Evolutionary conservation across 176 grass and related monocot species (phyloP).

Genomic region (Areca catechu): DNA sequence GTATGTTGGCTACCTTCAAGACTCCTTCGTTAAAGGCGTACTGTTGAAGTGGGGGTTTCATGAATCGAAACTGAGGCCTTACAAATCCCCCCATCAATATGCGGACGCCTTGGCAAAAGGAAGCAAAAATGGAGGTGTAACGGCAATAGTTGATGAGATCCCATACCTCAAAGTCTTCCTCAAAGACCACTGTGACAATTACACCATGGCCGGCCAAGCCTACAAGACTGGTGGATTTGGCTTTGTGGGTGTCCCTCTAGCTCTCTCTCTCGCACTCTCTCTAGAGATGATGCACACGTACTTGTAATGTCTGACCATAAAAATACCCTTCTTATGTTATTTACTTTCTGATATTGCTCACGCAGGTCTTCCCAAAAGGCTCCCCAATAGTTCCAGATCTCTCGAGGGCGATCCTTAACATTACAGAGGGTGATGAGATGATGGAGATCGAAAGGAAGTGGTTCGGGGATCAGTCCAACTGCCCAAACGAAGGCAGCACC

Average conservation of each 20-base stretch:
- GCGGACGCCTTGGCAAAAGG: conserved; percentile 26
- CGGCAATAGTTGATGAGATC: conserved; percentile 41
- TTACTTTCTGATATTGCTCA: neutral
- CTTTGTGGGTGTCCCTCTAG: conserved; percentile 21
- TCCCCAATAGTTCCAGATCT: conserved; percentile 46
- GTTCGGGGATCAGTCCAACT: conserved; percentile 33
- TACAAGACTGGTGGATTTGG: conserved; percentile 40
- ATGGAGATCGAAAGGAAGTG: conserved; percentile 50
- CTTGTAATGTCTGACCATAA: too few relatives aligned
- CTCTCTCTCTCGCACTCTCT: too few relatives aligned
- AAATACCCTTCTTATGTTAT: neutral
- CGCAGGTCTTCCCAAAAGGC: conserved; percentile 32
- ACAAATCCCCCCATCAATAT: conserved; percentile 22
- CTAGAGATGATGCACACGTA: too few relatives aligned
- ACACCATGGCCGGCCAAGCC: conserved; percentile 21
- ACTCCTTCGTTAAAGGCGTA: conserved; percentile 35
- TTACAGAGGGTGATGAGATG: conserved; percentile 50
- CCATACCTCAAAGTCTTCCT: conserved; percentile 41
- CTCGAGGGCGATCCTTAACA: conserved; percentile 53
- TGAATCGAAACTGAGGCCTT: conserved; percentile 9
- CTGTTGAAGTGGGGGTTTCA: conserved; percentile 25
- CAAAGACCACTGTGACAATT: conserved; percentile 24
- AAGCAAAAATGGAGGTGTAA: conserved; percentile 16
- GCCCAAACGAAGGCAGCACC: conserved; percentile 4
- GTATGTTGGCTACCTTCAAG: conserved; percentile 42